Percentiles rank a stretch among this genome's conserved stretches.
Evolutionary conservation across 371 early-diverging fungal genomes (phyloP).

Genomic region (Encephalitozoon romaleae): DNA sequence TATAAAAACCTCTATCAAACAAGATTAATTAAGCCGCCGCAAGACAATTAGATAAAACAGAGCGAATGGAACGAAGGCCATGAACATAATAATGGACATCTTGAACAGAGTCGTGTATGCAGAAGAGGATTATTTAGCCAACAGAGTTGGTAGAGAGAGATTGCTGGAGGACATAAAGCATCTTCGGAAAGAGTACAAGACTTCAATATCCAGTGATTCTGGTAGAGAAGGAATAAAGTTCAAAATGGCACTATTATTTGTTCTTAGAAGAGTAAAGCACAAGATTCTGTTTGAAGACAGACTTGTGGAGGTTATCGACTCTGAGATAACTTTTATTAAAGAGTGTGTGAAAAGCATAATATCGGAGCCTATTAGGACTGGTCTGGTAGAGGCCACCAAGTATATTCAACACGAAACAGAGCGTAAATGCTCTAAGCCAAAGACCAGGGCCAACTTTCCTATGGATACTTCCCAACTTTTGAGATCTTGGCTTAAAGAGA

Average conservation of each 20-base stretch:
- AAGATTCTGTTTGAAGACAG: slow-evolving; percentile 12
- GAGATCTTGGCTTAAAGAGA: slow-evolving; percentile 65
- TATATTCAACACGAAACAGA: not conserved
- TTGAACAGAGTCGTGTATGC: not conserved
- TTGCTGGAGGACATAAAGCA: not conserved
- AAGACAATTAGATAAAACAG: not conserved
- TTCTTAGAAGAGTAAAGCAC: slow-evolving; percentile 1
- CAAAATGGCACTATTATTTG: not conserved
- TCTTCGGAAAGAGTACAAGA: not conserved
- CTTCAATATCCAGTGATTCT: too few species aligned
- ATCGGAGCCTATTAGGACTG: not conserved
- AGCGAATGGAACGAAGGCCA: not conserved
- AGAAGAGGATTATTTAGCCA: not conserved
- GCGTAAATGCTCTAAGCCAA: not conserved
- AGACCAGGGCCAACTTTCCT: slow-evolving; percentile 9
- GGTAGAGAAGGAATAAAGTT: not conserved
- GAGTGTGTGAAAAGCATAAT: not conserved
- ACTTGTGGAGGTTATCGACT: slow-evolving; percentile 12
- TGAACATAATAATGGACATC: not conserved
- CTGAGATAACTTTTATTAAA: not conserved
- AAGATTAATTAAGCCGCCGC: not conserved
- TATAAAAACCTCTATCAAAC: slow-evolving; percentile 1
- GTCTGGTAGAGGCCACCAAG: not conserved
- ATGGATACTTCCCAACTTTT: not conserved
- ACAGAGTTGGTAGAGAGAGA: not conserved